These are phyloP conservation scores for Syzygium grande DNA, from an alignment of 345 rosid species.

Conservation along the genomic window DNA sequence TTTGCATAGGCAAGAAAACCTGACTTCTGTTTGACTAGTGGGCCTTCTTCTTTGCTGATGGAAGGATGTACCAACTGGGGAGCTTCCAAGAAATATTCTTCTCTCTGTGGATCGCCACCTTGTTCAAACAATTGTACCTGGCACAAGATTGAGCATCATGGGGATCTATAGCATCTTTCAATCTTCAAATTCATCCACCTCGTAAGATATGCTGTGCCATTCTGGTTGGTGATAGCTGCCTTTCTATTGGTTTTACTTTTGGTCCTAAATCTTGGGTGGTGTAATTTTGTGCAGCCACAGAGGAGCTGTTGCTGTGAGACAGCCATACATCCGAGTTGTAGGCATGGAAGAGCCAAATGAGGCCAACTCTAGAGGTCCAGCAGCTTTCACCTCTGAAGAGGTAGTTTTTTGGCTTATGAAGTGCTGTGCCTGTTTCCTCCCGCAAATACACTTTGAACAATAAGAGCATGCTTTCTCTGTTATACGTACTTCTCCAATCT, in stretches of 20 bases:
- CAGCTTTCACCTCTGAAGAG: constrained; percentile 74
- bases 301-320: constrained; percentile 93
- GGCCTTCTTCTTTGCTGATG: constrained; percentile 4
- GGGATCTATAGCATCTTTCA: constrained; percentile 96
- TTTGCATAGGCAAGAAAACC: background rate
- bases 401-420: constrained; percentile 22
- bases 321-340: constrained; percentile 89
- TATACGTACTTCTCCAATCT: background rate
- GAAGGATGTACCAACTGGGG: constrained; percentile 98
- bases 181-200: constrained; percentile 59
- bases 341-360: constrained; percentile 83
- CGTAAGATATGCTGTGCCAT: constrained; percentile 34
- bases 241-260: background rate
- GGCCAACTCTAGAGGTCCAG: constrained; percentile 68
- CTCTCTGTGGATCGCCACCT: constrained; percentile 87
- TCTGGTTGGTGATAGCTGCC: background rate
- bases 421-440: background rate
- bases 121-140: constrained; percentile 88
- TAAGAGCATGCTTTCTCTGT: background rate
- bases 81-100: constrained; percentile 97
- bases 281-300: constrained; percentile 44
- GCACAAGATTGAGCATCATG: constrained; percentile 81
- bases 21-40: background rate
- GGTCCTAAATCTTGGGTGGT: background rate
- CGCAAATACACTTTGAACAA: background rate